Base-by-base conservation (phyloP, 306 rosid genomes). In the Urtica urens region DNA sequence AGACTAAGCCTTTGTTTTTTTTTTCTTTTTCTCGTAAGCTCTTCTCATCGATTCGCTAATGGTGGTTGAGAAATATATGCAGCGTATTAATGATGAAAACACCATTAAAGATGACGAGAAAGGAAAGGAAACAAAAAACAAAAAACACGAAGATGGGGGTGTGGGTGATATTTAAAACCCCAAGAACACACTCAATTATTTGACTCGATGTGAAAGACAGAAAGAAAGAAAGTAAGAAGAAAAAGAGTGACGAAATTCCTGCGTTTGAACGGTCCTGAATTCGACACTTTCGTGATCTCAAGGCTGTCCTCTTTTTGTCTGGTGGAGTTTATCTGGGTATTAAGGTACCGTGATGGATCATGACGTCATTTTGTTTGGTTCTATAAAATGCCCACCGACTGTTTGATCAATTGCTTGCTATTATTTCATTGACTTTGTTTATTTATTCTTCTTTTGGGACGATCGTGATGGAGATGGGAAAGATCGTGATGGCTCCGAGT, bases 401-500 rank as follows among this genome's bases (percentile, higher is more conserved):
- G 52, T 56, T 56, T 15, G 52, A 44, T 43, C 23, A 30, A 19
- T 38, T 42, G 42, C 23, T 25, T 17, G 15, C n/a, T 10, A 4
- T 10, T 28, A 10, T 28, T 4, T 28, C 6, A 4, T 4, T 28
- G 33, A 4, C 6, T 28, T 28, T 10, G 4, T 28, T 28, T 28
- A 10, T 28, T 28, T 28, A 4, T 28, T 10, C 10, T 10, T 28
- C n/a, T 48, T 13, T 58, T 20, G 41, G n/a, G n/a, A n/a, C n/a
- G n/a, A n/a, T n/a, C n/a, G 51, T 37, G 11, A 49, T 33, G 13
- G 52, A 54, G 53, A 88, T 88, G 93, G 93, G 73, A 40, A 78
- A 81, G 58, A 88, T 63, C 37, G 75, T 65, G 20, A 58, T 83
- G 86, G 53, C 64, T n/a, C 80, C 93, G 14, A 93, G 72, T 2